Percentiles rank a stretch among this genome's conserved stretches.
Conservation (phyloP, 2,329 filamentous ascomycete genomes). For the Fusarium sp. region DNA sequence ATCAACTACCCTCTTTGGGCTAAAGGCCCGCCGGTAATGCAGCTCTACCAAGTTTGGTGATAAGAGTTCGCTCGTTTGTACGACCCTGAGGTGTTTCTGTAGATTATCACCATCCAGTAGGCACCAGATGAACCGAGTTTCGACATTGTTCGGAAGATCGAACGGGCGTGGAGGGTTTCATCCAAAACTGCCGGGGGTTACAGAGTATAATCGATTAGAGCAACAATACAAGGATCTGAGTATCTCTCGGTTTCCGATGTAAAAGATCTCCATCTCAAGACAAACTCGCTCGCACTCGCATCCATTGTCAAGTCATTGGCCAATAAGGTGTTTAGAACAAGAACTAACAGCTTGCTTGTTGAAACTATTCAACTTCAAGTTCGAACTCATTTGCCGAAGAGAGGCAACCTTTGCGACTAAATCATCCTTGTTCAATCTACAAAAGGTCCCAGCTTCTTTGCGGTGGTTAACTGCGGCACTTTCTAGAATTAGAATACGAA, state of each 20-base stretch:
- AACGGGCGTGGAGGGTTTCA: constrained; percentile 15
- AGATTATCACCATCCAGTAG: not conserved
- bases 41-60: not conserved
- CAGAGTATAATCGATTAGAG: not conserved
- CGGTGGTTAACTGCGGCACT: constrained; percentile 15
- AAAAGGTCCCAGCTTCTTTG: constrained; percentile 13
- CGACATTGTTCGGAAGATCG: constrained; percentile 2
- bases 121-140: too few relatives aligned
- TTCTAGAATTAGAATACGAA: constrained; percentile 21
- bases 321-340: not conserved
- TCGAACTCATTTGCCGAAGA: constrained; percentile 3
- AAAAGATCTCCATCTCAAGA: not conserved
- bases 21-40: constrained; percentile 13
- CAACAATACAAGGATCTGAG: not conserved
- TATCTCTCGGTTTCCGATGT: not conserved
- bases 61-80: not conserved
- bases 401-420: not conserved
- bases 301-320: not conserved
- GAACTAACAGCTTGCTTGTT: not conserved
- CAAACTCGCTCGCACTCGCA: constrained; percentile 12
- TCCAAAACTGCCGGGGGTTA: constrained; percentile 8
- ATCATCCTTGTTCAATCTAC: not conserved
- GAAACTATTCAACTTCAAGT: not conserved
- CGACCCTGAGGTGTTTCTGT: not conserved
- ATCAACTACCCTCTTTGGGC: constrained; percentile 15